phyloP scores from a whole-genome alignment of 495 filamentous ascomycete species.

The Venustampulla echinocandica region DNA sequence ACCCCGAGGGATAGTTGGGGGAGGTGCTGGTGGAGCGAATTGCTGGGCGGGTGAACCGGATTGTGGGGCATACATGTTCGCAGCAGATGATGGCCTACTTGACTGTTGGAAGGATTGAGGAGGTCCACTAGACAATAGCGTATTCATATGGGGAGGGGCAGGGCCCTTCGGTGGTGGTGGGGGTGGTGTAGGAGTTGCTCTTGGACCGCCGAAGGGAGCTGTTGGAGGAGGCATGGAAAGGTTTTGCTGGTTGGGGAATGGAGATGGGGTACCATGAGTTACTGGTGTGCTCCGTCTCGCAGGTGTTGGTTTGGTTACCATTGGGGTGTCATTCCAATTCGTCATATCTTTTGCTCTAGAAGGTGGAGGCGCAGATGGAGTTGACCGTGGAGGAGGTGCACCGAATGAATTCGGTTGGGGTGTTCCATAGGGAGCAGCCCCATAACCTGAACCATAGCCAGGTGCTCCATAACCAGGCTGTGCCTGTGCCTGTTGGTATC shows the following conservation, averaged over 20 bases:
- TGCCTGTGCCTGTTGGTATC: constrained; percentile 18
- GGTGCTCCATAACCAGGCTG: constrained; percentile 11
- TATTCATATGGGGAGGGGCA: constrained; percentile 41
- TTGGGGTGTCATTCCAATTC: constrained; percentile 92
- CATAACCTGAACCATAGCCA: constrained; percentile 5
- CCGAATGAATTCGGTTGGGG: background rate
- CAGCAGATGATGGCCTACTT: constrained; percentile 49
- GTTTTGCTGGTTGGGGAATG: constrained; percentile 55
- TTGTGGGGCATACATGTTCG: constrained; percentile 66
- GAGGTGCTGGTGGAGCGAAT: constrained; percentile 37
- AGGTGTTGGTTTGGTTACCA: constrained; percentile 66
- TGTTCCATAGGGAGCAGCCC: constrained; percentile 3
- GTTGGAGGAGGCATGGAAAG: constrained; percentile 29
- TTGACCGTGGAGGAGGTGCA: background rate
- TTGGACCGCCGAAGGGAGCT: constrained; percentile 33
- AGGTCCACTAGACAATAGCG: constrained; percentile 42
- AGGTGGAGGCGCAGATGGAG: constrained; percentile 48
- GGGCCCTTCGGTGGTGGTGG: constrained; percentile 52
- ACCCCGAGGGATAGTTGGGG: constrained; percentile 57
- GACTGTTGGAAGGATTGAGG: constrained; percentile 38
- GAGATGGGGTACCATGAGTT: constrained; percentile 48
- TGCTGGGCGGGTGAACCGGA: constrained; percentile 37
- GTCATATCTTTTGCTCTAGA: constrained; percentile 59
- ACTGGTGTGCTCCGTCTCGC: constrained; percentile 65
- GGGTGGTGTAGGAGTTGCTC: constrained; percentile 40